Conservation (phyloP, 768 basidiomycete genomes). For the Chiua virens region DNA sequence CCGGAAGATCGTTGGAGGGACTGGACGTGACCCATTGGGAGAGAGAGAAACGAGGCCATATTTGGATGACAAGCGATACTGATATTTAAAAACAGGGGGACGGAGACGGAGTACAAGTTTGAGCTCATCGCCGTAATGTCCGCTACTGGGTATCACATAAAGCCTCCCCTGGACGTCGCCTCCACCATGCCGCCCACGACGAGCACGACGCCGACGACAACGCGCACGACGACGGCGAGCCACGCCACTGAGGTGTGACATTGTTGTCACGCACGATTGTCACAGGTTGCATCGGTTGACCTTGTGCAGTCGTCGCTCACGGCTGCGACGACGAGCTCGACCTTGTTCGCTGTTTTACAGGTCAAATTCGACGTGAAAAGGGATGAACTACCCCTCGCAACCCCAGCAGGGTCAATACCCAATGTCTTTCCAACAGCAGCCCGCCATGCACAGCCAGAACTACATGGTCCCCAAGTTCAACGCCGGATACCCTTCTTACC, state of each 20-base stretch:
- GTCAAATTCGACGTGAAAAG: constrained; percentile 3
- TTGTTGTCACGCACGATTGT: constrained; percentile 25
- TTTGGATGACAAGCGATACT: not conserved
- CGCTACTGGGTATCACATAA: too few relatives aligned
- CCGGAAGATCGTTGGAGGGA: constrained; percentile 56
- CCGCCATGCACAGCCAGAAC: constrained; percentile 12
- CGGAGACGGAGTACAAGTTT: too few relatives aligned
- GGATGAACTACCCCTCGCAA: constrained; percentile 28
- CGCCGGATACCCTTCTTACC: constrained; percentile 13
- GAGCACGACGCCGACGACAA: too few relatives aligned
- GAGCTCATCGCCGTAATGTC: too few relatives aligned
- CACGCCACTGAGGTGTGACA: constrained; percentile 27
- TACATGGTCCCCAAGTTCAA: constrained; percentile 19
- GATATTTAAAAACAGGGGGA: too few relatives aligned
- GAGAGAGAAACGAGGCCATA: constrained; percentile 2
- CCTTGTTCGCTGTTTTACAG: not conserved
- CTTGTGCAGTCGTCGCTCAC: constrained; percentile 7
- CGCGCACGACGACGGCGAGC: not conserved
- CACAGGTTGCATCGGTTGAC: constrained; percentile 15
- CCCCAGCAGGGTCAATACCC: constrained; percentile 25
- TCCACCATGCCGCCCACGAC: not conserved
- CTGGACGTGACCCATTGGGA: constrained; percentile 74
- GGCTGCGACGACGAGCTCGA: not conserved
- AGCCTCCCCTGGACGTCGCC: too few relatives aligned
- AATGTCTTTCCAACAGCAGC: constrained; percentile 24